Evolutionary conservation across 1,284 basidiomycete genomes (phyloP).

Genomic region (Moesziomyces parantarcticus): DNA sequence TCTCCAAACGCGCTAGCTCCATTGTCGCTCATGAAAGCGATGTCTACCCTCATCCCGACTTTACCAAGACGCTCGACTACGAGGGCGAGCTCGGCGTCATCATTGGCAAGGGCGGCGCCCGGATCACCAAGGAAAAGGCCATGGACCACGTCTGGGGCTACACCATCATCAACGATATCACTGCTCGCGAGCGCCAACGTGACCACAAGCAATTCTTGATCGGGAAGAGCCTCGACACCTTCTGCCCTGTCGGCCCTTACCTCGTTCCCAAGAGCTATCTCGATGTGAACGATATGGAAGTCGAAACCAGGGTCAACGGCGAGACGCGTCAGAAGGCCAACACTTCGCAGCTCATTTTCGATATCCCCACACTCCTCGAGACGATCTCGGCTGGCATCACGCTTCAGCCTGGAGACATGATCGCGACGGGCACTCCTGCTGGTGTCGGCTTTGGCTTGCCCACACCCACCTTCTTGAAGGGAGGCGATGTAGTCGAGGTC

Average conservation of each 20-base stretch:
- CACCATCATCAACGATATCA: slow-evolving; percentile 14
- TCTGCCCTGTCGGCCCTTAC: slow-evolving; percentile 8
- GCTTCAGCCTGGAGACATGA: slow-evolving; percentile 8
- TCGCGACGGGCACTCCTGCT: slow-evolving; percentile 8
- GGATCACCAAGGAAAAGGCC: slow-evolving; percentile 5
- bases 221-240: slow-evolving; percentile 14
- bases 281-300: slow-evolving; percentile 2
- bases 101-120: slow-evolving; percentile 5
- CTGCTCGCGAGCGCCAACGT: slow-evolving; percentile 10
- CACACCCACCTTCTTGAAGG: slow-evolving; percentile 7
- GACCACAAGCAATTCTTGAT: slow-evolving; percentile 13
- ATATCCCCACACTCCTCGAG: slow-evolving; percentile 10
- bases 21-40: slow-evolving; percentile 9
- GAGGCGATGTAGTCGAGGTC: slow-evolving; percentile 11
- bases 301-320: slow-evolving; percentile 10
- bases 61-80: slow-evolving; percentile 7
- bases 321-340: slow-evolving; percentile 7
- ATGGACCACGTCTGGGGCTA: slow-evolving; percentile 14
- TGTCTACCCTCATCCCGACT: slow-evolving; percentile 4
- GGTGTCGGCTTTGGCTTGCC: slow-evolving; percentile 7
- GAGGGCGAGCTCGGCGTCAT: slow-evolving; percentile 14
- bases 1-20: slow-evolving; percentile 6
- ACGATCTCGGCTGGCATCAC: slow-evolving; percentile 15
- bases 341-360: slow-evolving; percentile 10
- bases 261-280: slow-evolving; percentile 1